Evolutionary conservation across 2,329 filamentous ascomycete genomes (phyloP), one percentile per base, ranked within the genome.

Genomic region (Torrubiella hemipterigena): DNA sequence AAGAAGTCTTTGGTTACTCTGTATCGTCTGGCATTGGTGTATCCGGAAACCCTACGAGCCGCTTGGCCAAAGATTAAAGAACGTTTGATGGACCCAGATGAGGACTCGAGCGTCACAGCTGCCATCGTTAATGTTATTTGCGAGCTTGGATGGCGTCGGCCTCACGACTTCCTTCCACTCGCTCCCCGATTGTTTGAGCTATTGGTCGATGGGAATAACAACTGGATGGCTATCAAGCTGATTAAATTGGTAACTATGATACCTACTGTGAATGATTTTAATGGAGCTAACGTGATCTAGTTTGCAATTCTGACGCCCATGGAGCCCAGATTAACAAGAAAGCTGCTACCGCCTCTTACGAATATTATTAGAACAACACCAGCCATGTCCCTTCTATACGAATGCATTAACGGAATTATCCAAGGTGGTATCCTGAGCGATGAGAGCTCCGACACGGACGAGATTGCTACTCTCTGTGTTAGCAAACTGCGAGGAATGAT

Each of bases 151-250:
- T 95, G 89, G 84, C 74, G 91, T 44, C 71, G 91, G 43, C 91
- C 91, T 4, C 80, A 89, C 43, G 91, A 98, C 55, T 96, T 96
- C 45, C 64, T 98, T 18, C 84, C 91, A 11, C 65, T 98, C 18
- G 91, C 91, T 1, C 91, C 91, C 7, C 71, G 91, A 36, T 59
- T 98, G 17, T 98, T 96, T 47, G 87, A 95, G 50, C 67, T 98
- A 13, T 63, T 98, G 17, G 87, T 95, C 10, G 81, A 93, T 38
- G 80, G 86, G 34, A 81, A 81, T 22, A 96, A 98, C 56, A 98
- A 98, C 56, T 98, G 91, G 91, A 96, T 98, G 89, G 87, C 87
- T 36, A 98, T 98, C 52, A 98, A 98, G 54, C 74, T 98, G 39
- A 96, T 98, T 54, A 98, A 98, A 59, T 69, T 98, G 40, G 84